Evolutionary conservation across 306 rosid genomes (phyloP), one percentile per base, ranked within the genome.

Genomic region (Gynostemma pentaphyllum): DNA sequence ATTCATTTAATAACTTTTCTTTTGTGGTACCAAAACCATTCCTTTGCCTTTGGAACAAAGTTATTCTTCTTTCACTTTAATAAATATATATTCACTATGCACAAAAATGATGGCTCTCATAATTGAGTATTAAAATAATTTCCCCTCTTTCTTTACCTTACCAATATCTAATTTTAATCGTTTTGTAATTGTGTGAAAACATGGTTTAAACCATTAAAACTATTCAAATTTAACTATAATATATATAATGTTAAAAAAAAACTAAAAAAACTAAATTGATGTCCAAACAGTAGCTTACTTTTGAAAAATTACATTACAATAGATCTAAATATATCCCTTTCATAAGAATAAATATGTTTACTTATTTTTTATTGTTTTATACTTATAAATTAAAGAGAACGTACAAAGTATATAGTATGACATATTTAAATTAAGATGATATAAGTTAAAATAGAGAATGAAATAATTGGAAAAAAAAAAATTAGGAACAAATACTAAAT

Each of bases 21-120:
- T 55, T 56, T 21, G 44, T 57, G 62, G 45, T 34, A 36, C 64
- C 64, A 34, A n/a, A 34, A 19, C 64, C 28, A 34, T 34, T 56
- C 45, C 63, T 30, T 32, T 56, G n/a, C 63, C 63, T 57, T 59
- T 59, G 64, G 64, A 36, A 56, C 63, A 55, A 55, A 32, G 62
- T 55, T 19, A 37, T 60, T 60, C 19, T 36, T 15, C 18, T 36
- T 37, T 8, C 7, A 16, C 18, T 11, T 34, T 39, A 3, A 39
- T 8, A 52, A 26, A 39, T 23, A 51, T 13, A 26, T 23, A 50
- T 26, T 21, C 4, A 24, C 5, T 11, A 2, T 4, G 28, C 56
- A 50, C 18, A 13, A 9, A 50, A 23, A 36, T 2, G 37, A 7
- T 27, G 59, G 59, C 37, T 52, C 27, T 15, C 37, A 52, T 52